Evolutionary conservation across 495 filamentous ascomycete species (phyloP), one percentile per base, ranked within the genome.

Genomic region (Baudoinia panamericana): DNA sequence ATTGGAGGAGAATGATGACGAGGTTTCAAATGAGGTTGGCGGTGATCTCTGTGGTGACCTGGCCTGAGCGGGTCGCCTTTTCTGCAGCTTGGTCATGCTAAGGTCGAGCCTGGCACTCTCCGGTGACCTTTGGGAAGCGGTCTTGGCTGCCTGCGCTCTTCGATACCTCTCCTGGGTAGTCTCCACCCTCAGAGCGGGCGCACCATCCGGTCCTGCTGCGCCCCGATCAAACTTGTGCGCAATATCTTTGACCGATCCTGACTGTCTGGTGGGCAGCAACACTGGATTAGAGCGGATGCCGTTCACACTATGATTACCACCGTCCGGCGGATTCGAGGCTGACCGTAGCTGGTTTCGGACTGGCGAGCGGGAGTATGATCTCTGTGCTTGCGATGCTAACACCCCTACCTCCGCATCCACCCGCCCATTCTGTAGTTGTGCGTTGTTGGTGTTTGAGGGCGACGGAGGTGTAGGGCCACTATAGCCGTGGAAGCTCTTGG

Each of bases 221-320:
- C 37, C 30, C 32, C 71, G 68, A 51, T 79, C 73, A 57, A 79
- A 78, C 22, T 64, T 69, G 55, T 72, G 70, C 30, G 77, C 63
- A 16, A 79, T 65, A 30, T 78, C 69, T 58, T 71, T 73, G 54
- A 78, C 73, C 10, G 70, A 69, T 4, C 71, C 58, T 48, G 72
- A 63, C 21, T 39, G 46, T 41, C 43, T 54, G 41, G 23, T 36
- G 2, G 17, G 45, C 15, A 51, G 10, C n/a, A 51, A 19, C 6
- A 46, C 48, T 11, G 48, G 48, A n/a, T 21, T 46, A 2, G 48
- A 51, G 13, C 33, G 30, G 20, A 37, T 43, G 37, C 34, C 43
- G 27, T 30, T 42, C 36, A 51, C 22, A 8, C 25, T 31, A 36
- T 43, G 41, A 13, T 15, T 31, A 5, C 13, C 19, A 18, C 25